Evolutionary conservation across 208 protist genomes (phyloP).

Genomic region (Phytomonas serpens): DNA sequence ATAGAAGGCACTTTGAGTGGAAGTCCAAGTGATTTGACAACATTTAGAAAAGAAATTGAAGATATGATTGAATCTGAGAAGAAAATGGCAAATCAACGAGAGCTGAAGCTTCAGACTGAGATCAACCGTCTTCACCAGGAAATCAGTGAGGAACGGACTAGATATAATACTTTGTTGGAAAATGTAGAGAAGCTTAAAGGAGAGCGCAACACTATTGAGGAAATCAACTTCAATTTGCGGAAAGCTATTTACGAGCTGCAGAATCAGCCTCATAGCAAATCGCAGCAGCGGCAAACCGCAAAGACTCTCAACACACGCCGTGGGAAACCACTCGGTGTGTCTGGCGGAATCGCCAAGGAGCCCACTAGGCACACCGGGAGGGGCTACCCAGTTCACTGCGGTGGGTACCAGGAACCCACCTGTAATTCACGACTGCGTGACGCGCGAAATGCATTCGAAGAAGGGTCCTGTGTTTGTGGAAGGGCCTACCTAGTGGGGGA

Average conservation of each 20-base stretch:
- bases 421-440: slow-evolving; percentile 81
- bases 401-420: slow-evolving; percentile 65
- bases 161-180: slow-evolving; percentile 29
- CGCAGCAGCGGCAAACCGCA: slow-evolving; percentile 8
- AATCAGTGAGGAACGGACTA: slow-evolving; percentile 45
- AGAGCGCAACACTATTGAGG: slow-evolving; percentile 47
- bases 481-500: background rate
- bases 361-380: background rate
- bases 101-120: slow-evolving; percentile 44
- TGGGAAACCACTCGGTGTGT: background rate
- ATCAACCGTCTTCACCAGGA: slow-evolving; percentile 46
- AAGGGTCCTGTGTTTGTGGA: slow-evolving; percentile 12
- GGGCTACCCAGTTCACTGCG: background rate
- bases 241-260: slow-evolving; percentile 54
- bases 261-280: slow-evolving; percentile 18
- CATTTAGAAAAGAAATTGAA: slow-evolving; percentile 71
- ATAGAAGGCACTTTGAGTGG: slow-evolving; percentile 44
- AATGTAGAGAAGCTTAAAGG: slow-evolving; percentile 49
- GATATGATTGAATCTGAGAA: slow-evolving; percentile 65
- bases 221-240: slow-evolving; percentile 69
- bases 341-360: background rate
- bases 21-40: slow-evolving; percentile 27
- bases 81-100: slow-evolving; percentile 42
- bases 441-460: slow-evolving; percentile 39
- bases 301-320: background rate